phyloP scores from a whole-genome alignment of 2,329 filamentous ascomycete species.

The Ustulina deusta region DNA sequence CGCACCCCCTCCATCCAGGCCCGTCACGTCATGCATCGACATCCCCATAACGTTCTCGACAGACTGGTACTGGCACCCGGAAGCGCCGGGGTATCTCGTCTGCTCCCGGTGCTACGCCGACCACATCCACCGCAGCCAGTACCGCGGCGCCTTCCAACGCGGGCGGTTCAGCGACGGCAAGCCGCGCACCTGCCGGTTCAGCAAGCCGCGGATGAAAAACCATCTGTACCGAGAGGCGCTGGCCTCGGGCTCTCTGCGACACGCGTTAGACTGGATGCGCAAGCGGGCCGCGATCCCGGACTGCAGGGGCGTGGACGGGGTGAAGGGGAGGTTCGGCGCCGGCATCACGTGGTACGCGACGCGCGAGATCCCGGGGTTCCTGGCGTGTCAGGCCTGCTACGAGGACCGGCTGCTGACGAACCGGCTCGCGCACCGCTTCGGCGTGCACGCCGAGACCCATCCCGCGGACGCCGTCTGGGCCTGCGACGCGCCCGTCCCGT shows the following conservation, averaged over 20 bases:
- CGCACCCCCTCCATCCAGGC: slow-evolving; percentile 21
- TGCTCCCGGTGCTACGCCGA: slow-evolving; percentile 58
- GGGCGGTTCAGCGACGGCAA: slow-evolving; percentile 42
- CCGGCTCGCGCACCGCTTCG: slow-evolving; percentile 35
- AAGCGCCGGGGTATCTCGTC: slow-evolving; percentile 52
- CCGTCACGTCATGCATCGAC: slow-evolving; percentile 50
- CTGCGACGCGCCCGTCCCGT: slow-evolving; percentile 53
- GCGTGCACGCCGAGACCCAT: slow-evolving; percentile 25
- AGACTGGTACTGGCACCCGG: slow-evolving; percentile 55
- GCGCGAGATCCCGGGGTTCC: slow-evolving; percentile 38
- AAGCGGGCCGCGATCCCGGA: slow-evolving; percentile 38
- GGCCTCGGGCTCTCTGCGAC: slow-evolving; percentile 43
- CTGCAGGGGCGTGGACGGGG: slow-evolving; percentile 40
- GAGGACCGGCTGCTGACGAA: slow-evolving; percentile 40
- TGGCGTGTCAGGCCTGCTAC: slow-evolving; percentile 44
- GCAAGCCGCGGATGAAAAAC: slow-evolving; percentile 52
- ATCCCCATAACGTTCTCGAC: slow-evolving; percentile 47
- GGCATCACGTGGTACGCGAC: slow-evolving; percentile 42
- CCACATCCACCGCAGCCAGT: slow-evolving; percentile 50
- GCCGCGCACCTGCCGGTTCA: slow-evolving; percentile 49
- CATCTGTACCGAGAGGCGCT: slow-evolving; percentile 52
- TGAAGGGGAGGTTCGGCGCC: slow-evolving; percentile 28
- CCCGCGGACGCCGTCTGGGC: slow-evolving; percentile 38
- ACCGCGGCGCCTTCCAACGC: slow-evolving; percentile 49
- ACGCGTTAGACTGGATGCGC: slow-evolving; percentile 49